Conservation (phyloP, 2,329 filamentous ascomycete genomes). For the Cryphonectria naterciae region DNA sequence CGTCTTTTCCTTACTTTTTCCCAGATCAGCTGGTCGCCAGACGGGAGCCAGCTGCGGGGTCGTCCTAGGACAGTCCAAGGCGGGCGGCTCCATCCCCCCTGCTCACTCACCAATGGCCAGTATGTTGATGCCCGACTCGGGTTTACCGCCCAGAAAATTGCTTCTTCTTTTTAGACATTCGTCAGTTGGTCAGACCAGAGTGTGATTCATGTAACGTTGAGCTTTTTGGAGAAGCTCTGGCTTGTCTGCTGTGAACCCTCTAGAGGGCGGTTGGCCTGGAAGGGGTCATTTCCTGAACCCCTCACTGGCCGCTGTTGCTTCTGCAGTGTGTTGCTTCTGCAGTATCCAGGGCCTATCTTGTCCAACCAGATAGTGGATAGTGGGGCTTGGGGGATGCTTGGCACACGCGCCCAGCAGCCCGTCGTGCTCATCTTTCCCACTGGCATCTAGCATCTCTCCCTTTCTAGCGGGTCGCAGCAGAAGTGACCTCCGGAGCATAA, state of each 20-base stretch:
- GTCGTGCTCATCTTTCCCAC: conserved; percentile 13
- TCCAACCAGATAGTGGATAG: conserved; percentile 27
- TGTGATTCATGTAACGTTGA: neutral
- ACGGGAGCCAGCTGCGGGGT: neutral
- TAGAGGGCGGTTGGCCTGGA: neutral
- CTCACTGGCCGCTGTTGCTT: neutral
- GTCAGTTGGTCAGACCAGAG: neutral
- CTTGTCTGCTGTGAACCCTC: neutral
- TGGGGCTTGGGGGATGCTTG: conserved; percentile 18
- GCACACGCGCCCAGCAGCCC: conserved; percentile 16
- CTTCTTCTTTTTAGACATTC: neutral
- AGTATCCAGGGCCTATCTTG: neutral
- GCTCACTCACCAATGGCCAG: neutral
- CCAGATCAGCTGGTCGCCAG: conserved; percentile 1
- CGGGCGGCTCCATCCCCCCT: neutral
- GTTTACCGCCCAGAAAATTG: neutral
- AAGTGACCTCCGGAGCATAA: conserved; percentile 24
- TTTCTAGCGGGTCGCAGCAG: conserved; percentile 14
- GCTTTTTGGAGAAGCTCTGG: neutral
- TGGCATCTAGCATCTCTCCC: conserved; percentile 3
- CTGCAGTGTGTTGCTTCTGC: neutral
- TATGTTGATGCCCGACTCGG: neutral
- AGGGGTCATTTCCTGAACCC: neutral
- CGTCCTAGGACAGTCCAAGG: neutral
- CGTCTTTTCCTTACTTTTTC: neutral